Evolutionary conservation across 2,329 filamentous ascomycete species (phyloP), one percentile per base, ranked within the genome.

Genomic region (Nigrograna mackinnonii): DNA sequence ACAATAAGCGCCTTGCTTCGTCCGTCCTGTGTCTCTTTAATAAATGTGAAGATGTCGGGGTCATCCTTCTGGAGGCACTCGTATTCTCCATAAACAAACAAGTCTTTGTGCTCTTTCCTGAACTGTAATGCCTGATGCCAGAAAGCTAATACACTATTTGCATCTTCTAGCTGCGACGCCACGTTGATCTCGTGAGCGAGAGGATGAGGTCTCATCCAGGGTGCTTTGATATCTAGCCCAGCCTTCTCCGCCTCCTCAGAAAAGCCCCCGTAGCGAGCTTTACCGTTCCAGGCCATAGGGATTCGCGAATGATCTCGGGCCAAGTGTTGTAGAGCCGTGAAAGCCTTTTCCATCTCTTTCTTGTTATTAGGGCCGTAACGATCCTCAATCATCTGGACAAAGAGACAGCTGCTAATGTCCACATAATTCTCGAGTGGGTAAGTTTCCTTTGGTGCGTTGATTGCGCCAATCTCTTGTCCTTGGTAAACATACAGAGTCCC

Each of bases 131-230:
- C 75, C 0, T 66, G 65, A 31, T 78, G 76, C 76, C 85, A 91
- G 63, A 82, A 86, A 44, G 74, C 68, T 58, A 84, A 80, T 16
- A 84, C 75, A 6, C 79, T 83, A 13, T 71, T 57, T 2, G 59
- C 58, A 45, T 80, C 71, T 3, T 55, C 56, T 3, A 72, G 59
- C 60, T 87, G 81, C 1, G 69, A 54, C 2, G 74, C 77, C 20
- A 82, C 85, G 56, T 91, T 91, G 32, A 66, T 57, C n/a, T 71
- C 63, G 2, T 60, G 60, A 60, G 82, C 84, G 58, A 83, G 78
- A 42, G 84, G 79, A 58, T 88, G 84, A 28, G 83, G 78, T 12
- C 79, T 76, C 79, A 90, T 89, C 87, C 87, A 91, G 2, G 86
- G 84, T 40, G 72, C 74, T 4, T 67, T 68, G 1, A 67, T 68